Evolutionary conservation across 306 rosid species (phyloP).

Genomic region (Citrullus amarus): DNA sequence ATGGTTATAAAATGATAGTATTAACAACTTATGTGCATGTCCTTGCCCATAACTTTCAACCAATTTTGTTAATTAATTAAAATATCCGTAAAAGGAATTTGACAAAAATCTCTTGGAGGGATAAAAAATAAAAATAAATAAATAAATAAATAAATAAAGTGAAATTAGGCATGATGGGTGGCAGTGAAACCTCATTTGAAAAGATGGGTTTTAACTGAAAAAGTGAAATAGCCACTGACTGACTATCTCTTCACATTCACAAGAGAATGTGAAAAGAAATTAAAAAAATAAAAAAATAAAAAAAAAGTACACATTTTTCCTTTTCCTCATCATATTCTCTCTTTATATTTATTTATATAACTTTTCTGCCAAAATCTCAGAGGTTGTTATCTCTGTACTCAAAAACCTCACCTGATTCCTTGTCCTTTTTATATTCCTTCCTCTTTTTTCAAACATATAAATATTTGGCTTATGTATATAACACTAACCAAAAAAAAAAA

Average conservation of each 20-base stretch:
- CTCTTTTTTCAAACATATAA: neutral
- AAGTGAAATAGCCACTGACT: neutral
- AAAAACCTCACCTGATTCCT: neutral
- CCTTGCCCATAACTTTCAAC: too few relatives aligned
- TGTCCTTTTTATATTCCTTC: neutral
- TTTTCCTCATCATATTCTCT: neutral
- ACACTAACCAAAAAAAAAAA: neutral
- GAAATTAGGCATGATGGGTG: neutral
- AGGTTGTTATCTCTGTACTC: slow-evolving; percentile 10
- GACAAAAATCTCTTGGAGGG: too few relatives aligned
- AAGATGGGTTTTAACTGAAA: neutral
- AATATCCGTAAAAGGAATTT: too few relatives aligned
- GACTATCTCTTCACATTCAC: neutral
- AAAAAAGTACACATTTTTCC: neutral
- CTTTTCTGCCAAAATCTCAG: neutral
- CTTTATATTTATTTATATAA: neutral
- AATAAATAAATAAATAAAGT: too few relatives aligned
- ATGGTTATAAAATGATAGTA: too few relatives aligned
- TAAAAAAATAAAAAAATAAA: neutral
- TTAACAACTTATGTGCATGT: too few relatives aligned
- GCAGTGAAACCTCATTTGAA: neutral
- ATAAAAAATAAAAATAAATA: too few relatives aligned
- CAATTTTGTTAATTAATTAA: too few relatives aligned
- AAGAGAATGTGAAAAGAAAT: neutral
- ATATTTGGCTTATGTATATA: too few relatives aligned